A percentile compares a stretch with the other conserved stretches of the same genome.
These are phyloP conservation scores for Silene latifolia DNA, from an alignment of 148 eudicot species.

Conservation along the genomic window DNA sequence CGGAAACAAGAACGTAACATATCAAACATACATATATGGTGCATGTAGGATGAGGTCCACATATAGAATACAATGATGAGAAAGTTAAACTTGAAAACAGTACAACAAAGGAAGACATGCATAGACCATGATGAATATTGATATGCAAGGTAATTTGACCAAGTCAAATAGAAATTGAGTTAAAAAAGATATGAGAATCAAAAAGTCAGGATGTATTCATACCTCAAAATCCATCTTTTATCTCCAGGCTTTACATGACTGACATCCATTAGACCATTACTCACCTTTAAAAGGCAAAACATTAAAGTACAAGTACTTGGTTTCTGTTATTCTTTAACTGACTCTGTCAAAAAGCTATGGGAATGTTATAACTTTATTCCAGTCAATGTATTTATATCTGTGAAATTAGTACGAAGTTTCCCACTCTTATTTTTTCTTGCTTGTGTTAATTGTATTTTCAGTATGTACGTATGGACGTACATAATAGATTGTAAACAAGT, in stretches of 20 bases:
- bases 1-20: background rate
- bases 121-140: slow-evolving; percentile 11
- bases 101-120: slow-evolving; percentile 15
- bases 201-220: slow-evolving; percentile 24
- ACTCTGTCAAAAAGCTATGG: slow-evolving; percentile 21
- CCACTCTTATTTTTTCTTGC: background rate
- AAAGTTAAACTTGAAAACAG: slow-evolving; percentile 14
- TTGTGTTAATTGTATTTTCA: no score
- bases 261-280: slow-evolving; percentile 20
- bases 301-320: background rate
- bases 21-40: background rate
- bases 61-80: background rate
- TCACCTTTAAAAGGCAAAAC: slow-evolving; percentile 6
- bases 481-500: background rate
- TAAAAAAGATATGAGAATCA: background rate
- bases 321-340: slow-evolving; percentile 4
- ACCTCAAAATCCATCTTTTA: slow-evolving; percentile 8
- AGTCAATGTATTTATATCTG: slow-evolving; percentile 1
- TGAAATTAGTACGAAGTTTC: background rate
- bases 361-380: slow-evolving; percentile 15
- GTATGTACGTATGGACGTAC: background rate
- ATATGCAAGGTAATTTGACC: slow-evolving; percentile 16
- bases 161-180: background rate
- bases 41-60: background rate
- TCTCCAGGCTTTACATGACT: slow-evolving; percentile 25